Conservation (phyloP, 345 rosid genomes). For the Rhizophora apiculata region DNA sequence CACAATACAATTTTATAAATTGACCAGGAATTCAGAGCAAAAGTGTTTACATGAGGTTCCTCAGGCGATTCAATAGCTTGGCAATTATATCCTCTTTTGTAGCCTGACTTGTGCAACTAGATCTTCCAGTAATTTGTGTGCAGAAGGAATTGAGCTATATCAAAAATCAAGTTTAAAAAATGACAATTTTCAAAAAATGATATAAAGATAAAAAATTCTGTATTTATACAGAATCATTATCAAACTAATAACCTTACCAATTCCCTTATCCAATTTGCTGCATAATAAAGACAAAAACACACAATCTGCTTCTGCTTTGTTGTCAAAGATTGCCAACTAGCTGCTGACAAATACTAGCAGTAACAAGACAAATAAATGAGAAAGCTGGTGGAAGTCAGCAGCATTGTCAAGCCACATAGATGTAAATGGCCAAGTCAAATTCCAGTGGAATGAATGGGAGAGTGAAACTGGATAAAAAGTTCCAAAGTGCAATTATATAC, state of each 20-base stretch:
- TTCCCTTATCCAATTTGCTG: conserved; percentile 79
- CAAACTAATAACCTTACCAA: conserved; percentile 43
- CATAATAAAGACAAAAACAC: conserved; percentile 64
- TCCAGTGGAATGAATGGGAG: not conserved
- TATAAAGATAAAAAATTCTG: conserved; percentile 1
- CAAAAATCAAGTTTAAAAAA: conserved; percentile 19
- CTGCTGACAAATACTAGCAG: conserved; percentile 53
- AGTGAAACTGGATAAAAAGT: not conserved
- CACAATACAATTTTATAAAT: not conserved
- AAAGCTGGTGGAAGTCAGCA: conserved; percentile 16
- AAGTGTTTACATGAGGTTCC: conserved; percentile 66
- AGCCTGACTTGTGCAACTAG: conserved; percentile 54
- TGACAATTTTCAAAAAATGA: conserved; percentile 3
- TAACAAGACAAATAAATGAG: conserved; percentile 33
- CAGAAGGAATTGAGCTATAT: conserved; percentile 79
- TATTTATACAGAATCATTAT: conserved; percentile 7
- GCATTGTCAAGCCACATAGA: not conserved
- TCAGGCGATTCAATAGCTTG: conserved; percentile 65
- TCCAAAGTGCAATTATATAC: not conserved
- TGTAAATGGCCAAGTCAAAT: not conserved
- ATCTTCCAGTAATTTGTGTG: conserved; percentile 56
- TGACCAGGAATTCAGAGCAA: conserved; percentile 11
- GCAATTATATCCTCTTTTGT: conserved; percentile 53
- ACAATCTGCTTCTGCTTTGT: conserved; percentile 62
- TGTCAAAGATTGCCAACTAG: conserved; percentile 54